Percentiles rank a stretch among this genome's conserved stretches.
These are phyloP conservation scores for Sistotremastrum niveocremeum DNA, from an alignment of 768 basidiomycete genomes.

Conservation along the genomic window DNA sequence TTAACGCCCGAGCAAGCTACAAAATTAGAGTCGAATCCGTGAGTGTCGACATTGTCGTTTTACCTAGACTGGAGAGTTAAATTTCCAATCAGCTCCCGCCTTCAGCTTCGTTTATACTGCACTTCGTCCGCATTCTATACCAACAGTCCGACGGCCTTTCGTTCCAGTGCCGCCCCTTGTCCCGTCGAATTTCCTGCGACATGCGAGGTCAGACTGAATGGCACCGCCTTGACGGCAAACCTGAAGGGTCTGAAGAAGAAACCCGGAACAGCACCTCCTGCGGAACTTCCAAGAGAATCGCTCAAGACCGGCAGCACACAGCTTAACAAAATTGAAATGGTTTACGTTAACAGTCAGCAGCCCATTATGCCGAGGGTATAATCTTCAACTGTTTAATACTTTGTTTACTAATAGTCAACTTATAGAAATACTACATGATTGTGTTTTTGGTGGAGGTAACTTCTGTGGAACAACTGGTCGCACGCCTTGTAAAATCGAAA, in stretches of 20 bases:
- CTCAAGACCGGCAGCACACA: constrained; percentile 27
- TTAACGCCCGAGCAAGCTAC: constrained; percentile 48
- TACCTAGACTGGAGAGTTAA: not conserved
- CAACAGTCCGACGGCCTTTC: constrained; percentile 33
- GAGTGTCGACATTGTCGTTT: not conserved
- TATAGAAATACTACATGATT: constrained; percentile 74
- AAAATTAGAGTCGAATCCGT: constrained; percentile 36
- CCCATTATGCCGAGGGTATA: constrained; percentile 59
- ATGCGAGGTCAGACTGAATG: constrained; percentile 84
- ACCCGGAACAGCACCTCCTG: constrained; percentile 86
- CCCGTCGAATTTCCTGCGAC: constrained; percentile 85
- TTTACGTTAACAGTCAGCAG: constrained; percentile 82
- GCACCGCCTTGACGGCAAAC: constrained; percentile 51
- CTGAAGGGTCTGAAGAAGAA: constrained; percentile 92
- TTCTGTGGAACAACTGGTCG: constrained; percentile 54
- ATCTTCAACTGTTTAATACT: not conserved
- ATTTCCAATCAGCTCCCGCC: constrained; percentile 1
- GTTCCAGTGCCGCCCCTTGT: constrained; percentile 39
- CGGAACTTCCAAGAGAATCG: constrained; percentile 43
- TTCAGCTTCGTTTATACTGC: constrained; percentile 76
- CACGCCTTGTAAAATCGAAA: constrained; percentile 53
- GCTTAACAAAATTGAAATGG: constrained; percentile 69
- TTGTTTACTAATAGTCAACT: not conserved
- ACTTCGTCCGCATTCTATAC: constrained; percentile 70
- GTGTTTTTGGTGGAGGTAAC: constrained; percentile 77